These are phyloP conservation scores for Fagus sylvatica DNA, from an alignment of 306 rosid genomes.

Conservation along the genomic window DNA sequence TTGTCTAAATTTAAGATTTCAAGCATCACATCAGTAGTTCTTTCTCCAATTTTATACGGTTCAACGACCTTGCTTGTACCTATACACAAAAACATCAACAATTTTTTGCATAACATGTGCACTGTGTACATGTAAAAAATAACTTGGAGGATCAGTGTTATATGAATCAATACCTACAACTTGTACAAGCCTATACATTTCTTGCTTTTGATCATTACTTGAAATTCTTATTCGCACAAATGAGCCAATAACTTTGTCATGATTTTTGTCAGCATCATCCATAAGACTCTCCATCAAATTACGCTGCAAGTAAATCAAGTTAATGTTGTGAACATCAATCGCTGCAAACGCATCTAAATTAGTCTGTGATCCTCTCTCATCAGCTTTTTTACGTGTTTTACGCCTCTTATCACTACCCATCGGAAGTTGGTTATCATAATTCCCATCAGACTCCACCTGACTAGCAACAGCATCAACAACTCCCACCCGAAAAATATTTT, in stretches of 20 bases:
- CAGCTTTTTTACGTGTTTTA: conserved; percentile 45
- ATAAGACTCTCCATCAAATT: conserved; percentile 60
- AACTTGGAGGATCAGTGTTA: conserved; percentile 12
- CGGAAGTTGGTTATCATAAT: conserved; percentile 37
- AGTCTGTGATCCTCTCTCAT: conserved; percentile 37
- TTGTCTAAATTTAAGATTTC: conserved; percentile 83
- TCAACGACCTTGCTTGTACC: conserved; percentile 77
- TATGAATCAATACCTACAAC: conserved; percentile 65
- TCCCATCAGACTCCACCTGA: conserved; percentile 51
- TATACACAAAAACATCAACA: conserved; percentile 42
- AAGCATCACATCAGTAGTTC: conserved; percentile 65
- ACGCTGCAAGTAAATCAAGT: conserved; percentile 76
- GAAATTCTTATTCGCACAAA: conserved; percentile 82
- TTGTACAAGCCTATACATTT: conserved; percentile 90
- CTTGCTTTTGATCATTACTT: conserved; percentile 71
- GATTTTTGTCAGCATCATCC: conserved; percentile 60
- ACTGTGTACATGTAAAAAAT: conserved; percentile 9
- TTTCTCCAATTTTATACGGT: conserved; percentile 67
- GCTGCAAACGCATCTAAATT: conserved; percentile 73
- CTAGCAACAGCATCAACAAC: conserved; percentile 39
- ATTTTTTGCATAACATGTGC: conserved; percentile 15
- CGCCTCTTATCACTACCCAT: conserved; percentile 53
- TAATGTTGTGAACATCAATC: conserved; percentile 77
- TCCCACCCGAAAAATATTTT: conserved; percentile 37
- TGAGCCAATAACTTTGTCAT: conserved; percentile 78